Conservation (phyloP, 108 stramenopile species). For the Aurantiochytrium sp. region DNA sequence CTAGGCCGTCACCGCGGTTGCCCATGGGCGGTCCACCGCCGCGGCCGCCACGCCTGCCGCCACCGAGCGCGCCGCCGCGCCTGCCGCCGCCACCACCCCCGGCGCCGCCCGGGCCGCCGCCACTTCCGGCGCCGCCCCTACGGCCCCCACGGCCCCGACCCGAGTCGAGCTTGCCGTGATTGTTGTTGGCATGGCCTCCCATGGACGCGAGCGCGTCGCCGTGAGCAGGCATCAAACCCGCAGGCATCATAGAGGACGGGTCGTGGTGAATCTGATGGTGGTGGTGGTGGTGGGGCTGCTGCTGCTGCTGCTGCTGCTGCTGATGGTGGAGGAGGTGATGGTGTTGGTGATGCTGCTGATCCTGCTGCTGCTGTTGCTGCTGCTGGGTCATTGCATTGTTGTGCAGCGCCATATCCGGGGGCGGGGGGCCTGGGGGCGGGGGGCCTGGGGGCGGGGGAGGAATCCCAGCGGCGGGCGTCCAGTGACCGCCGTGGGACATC, state of each 20-base stretch:
- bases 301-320: too few relatives aligned
- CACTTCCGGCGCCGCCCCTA: not conserved
- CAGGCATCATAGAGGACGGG: not conserved
- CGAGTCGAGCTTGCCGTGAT: not conserved
- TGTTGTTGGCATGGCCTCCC: not conserved
- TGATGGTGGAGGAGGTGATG: not conserved
- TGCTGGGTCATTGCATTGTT: not conserved
- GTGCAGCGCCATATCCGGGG: not conserved
- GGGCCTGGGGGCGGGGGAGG: conserved; percentile 17
- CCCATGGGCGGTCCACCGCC: not conserved
- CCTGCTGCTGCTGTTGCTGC: not conserved
- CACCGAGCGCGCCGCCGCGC: not conserved
- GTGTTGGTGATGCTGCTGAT: not conserved
- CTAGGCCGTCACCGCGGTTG: conserved; percentile 34
- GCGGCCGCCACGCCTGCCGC: not conserved
- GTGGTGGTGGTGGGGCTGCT: not conserved
- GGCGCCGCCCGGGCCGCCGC: not conserved
- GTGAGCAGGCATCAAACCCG: not conserved
- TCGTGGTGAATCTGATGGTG: not conserved
- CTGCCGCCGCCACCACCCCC: not conserved
- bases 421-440: not conserved
- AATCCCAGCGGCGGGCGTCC: not conserved
- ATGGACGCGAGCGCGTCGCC: not conserved
- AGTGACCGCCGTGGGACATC: not conserved
- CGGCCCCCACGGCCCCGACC: not conserved